Percentiles rank a stretch among this genome's conserved stretches.
Conservation (phyloP, 257 asterid species). For the Cynanchum wilfordii region DNA sequence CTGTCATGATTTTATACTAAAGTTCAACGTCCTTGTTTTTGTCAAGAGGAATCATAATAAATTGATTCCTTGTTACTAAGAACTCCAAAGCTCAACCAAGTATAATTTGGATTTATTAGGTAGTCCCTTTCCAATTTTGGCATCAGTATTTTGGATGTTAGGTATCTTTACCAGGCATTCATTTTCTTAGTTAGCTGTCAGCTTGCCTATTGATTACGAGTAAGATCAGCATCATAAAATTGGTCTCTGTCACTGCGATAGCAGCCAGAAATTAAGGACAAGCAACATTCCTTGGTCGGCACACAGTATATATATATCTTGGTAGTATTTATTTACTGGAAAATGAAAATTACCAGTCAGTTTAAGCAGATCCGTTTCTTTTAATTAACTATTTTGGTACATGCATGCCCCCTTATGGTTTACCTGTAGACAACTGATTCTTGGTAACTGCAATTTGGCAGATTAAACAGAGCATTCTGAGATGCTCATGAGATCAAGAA, state of each 20-base stretch:
- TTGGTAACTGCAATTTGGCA: neutral
- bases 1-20: constrained; percentile 1
- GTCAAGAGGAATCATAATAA: neutral
- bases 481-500: neutral
- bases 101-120: neutral
- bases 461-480: too few relatives aligned
- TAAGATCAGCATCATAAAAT: neutral
- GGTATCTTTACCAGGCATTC: neutral
- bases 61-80: neutral
- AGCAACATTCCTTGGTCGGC: neutral
- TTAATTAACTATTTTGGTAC: neutral
- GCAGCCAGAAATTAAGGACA: neutral
- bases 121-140: neutral
- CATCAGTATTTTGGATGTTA: neutral
- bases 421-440: neutral
- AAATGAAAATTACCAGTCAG: neutral
- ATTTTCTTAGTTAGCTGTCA: neutral
- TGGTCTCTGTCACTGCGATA: neutral
- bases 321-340: neutral
- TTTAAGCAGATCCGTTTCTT: neutral
- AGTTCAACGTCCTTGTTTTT: neutral
- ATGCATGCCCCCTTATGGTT: neutral
- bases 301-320: neutral
- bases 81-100: too few relatives aligned
- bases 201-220: neutral